A percentile compares a stretch with the other conserved stretches of the same genome.
phyloP scores from a whole-genome alignment of 768 basidiomycete genomes.

The Auriscalpium microsporum region DNA sequence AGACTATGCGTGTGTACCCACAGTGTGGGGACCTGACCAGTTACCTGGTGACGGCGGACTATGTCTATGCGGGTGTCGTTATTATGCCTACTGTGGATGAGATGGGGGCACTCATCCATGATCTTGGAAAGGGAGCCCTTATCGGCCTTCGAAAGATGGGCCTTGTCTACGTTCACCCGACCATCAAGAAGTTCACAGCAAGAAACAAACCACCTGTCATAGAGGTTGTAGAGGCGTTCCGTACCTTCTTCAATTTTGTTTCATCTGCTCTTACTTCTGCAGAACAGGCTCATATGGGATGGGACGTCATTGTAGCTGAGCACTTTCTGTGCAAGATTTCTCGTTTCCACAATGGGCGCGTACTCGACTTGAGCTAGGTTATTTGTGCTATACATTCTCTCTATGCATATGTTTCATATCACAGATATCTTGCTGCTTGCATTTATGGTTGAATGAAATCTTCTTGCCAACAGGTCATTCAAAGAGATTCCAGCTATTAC shows the following conservation, averaged over 20 bases:
- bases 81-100: background rate
- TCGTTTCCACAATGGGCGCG: background rate
- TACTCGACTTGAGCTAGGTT: too few relatives aligned
- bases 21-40: background rate
- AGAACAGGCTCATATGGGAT: background rate
- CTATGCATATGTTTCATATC: too few relatives aligned
- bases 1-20: background rate
- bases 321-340: background rate
- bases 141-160: background rate
- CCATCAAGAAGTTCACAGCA: too few relatives aligned
- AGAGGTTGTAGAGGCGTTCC: background rate
- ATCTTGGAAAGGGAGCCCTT: background rate
- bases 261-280: background rate
- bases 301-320: background rate
- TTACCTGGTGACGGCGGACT: background rate
- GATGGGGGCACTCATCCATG: background rate
- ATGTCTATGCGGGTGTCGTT: background rate
- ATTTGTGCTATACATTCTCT: too few relatives aligned
- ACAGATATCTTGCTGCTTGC: background rate
- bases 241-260: background rate
- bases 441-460: background rate
- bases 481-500: background rate
- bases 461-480: background rate
- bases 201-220: background rate
- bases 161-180: background rate